Percentiles rank a stretch among this genome's conserved stretches.
Evolutionary conservation across 148 eudicot species (phyloP).

Genomic region (Persicaria tinctoria): DNA sequence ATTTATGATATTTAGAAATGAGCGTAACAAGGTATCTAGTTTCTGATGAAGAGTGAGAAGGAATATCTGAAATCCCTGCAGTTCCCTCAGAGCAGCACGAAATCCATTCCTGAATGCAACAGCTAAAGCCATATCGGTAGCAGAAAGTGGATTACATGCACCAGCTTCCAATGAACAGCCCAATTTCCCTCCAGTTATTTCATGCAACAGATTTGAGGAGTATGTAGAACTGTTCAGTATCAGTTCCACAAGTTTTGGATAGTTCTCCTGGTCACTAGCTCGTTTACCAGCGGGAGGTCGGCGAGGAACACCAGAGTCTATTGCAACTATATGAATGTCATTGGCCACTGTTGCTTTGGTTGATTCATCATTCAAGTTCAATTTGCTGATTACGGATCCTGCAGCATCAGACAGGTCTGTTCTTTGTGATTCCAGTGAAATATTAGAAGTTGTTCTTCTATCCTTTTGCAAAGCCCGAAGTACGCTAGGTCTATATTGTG

Average conservation of each 20-base stretch:
- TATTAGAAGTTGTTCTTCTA: slow-evolving; percentile 65
- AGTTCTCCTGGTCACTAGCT: slow-evolving; percentile 71
- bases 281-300: slow-evolving; percentile 97
- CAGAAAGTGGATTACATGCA: slow-evolving; percentile 18
- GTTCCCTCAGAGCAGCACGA: slow-evolving; percentile 78
- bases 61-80: slow-evolving; percentile 98
- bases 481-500: slow-evolving; percentile 62
- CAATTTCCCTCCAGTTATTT: slow-evolving; percentile 75
- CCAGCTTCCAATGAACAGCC: slow-evolving; percentile 47
- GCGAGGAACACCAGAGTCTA: slow-evolving; percentile 98
- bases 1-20: slow-evolving; percentile 52
- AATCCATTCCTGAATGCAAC: slow-evolving; percentile 79
- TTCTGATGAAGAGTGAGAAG: slow-evolving; percentile 90
- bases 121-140: slow-evolving; percentile 44
- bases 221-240: slow-evolving; percentile 75
- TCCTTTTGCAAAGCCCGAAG: slow-evolving; percentile 63
- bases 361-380: slow-evolving; percentile 33
- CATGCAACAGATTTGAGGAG: slow-evolving; percentile 64
- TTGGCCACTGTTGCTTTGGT: slow-evolving; percentile 24
- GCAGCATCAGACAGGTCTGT: slow-evolving; percentile 51
- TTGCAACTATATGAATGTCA: slow-evolving; percentile 72
- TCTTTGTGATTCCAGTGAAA: slow-evolving; percentile 38
- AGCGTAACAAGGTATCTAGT: slow-evolving; percentile 62
- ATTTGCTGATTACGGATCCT: slow-evolving; percentile 45
- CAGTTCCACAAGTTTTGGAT: slow-evolving; percentile 91